Percentiles rank a stretch among this genome's conserved stretches.
Evolutionary conservation across 2,329 filamentous ascomycete species (phyloP).

Genomic region (Knufia petricola): DNA sequence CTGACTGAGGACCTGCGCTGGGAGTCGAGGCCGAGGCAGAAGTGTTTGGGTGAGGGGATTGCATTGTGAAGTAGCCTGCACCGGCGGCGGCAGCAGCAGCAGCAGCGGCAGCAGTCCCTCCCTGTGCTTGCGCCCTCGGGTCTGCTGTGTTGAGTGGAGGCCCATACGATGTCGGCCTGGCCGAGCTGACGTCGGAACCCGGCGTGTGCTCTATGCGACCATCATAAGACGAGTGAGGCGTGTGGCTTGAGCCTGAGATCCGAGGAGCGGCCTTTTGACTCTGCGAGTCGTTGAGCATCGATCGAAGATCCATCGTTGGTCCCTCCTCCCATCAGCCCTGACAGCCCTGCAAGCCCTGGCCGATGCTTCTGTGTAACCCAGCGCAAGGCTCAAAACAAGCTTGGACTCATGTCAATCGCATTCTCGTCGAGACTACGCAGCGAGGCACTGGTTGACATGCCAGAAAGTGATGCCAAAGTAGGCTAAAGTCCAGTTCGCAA

Average conservation of each 20-base stretch:
- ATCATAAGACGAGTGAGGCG: conserved; percentile 19
- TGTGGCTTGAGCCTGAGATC: conserved; percentile 12
- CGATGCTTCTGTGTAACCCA: conserved; percentile 5
- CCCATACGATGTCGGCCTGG: conserved; percentile 12
- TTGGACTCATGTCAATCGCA: conserved; percentile 6
- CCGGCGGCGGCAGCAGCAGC: no score
- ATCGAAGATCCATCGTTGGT: conserved; percentile 21
- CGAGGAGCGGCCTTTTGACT: conserved; percentile 18
- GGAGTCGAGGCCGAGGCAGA: conserved; percentile 17
- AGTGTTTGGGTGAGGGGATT: conserved; percentile 22
- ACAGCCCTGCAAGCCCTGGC: background rate
- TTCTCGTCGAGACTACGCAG: background rate
- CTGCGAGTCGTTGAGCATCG: conserved; percentile 23
- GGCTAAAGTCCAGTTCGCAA: background rate
- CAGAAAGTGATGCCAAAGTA: conserved; percentile 5
- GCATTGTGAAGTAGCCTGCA: conserved; percentile 20
- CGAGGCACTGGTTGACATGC: background rate
- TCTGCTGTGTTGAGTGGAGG: conserved; percentile 17
- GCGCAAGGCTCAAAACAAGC: background rate
- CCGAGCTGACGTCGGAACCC: background rate
- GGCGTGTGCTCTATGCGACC: conserved; percentile 8
- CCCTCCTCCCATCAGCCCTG: conserved; percentile 4
- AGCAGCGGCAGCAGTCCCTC: no score
- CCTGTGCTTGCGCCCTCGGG: conserved; percentile 13
- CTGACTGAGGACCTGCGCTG: conserved; percentile 15